Percentiles rank a stretch among this genome's conserved stretches.
Evolutionary conservation across 257 asterid genomes (phyloP).

Genomic region (Solanum paucissectum): DNA sequence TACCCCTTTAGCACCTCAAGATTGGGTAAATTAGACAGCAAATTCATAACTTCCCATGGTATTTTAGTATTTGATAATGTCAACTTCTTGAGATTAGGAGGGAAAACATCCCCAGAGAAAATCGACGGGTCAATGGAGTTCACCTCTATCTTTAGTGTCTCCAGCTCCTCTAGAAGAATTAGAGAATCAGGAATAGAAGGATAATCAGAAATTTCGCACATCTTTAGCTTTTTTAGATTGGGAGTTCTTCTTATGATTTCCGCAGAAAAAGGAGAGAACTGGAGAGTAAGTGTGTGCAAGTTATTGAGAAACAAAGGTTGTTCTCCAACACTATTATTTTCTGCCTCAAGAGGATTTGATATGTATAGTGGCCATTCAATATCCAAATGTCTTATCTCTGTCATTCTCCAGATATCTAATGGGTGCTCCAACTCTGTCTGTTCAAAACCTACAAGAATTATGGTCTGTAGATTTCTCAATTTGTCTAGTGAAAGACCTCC

Average conservation of each 20-base stretch:
- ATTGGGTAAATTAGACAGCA: not conserved
- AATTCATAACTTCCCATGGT: not conserved
- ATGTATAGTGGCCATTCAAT: not conserved
- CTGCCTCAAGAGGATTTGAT: not conserved
- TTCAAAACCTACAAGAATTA: not conserved
- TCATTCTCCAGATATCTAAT: not conserved
- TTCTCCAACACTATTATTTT: too few species aligned
- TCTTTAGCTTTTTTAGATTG: not conserved
- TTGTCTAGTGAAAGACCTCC: not conserved
- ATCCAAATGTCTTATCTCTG: not conserved
- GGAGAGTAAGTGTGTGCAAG: not conserved
- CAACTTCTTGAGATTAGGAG: too few species aligned
- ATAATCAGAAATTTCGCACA: not conserved
- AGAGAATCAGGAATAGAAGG: not conserved
- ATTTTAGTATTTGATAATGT: too few species aligned
- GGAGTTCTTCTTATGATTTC: not conserved
- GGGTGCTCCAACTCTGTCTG: not conserved
- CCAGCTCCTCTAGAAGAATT: too few species aligned
- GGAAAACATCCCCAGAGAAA: not conserved
- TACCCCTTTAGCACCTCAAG: not conserved
- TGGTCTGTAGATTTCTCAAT: not conserved
- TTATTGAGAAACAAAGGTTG: not conserved
- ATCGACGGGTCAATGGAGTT: too few species aligned
- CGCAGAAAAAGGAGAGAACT: not conserved
- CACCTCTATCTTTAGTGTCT: too few species aligned